These are phyloP conservation scores for Rhodotorula kratochvilovae DNA, from an alignment of 768 basidiomycete species.

Conservation along the genomic window DNA sequence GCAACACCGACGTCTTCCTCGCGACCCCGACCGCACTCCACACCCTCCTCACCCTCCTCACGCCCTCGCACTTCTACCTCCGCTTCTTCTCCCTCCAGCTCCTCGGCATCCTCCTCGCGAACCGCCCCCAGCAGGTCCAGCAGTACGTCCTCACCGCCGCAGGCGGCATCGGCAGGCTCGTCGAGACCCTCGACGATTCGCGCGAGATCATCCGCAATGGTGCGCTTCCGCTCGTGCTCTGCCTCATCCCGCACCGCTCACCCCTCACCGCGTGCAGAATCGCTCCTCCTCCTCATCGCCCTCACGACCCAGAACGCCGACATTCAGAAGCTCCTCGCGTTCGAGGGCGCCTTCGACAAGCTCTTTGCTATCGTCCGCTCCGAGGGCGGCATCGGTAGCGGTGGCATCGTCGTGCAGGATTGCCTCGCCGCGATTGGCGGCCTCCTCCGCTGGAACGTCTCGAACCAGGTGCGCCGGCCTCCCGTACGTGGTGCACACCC, in stretches of 20 bases:
- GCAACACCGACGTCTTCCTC: conserved; percentile 76
- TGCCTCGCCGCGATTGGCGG: conserved; percentile 79
- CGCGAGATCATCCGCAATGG: conserved; percentile 85
- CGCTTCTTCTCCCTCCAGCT: conserved; percentile 79
- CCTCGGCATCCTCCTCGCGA: conserved; percentile 71
- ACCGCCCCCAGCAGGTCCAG: conserved; percentile 75
- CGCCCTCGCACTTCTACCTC: conserved; percentile 72
- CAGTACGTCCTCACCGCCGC: conserved; percentile 82
- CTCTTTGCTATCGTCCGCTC: conserved; percentile 78
- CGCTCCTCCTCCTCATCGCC: conserved; percentile 71
- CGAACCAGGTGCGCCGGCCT: conserved; percentile 68
- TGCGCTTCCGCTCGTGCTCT: conserved; percentile 48
- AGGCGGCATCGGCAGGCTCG: conserved; percentile 61
- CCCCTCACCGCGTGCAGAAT: conserved; percentile 59
- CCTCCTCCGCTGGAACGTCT: conserved; percentile 84
- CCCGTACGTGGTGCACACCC: background rate
- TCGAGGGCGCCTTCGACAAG: conserved; percentile 94
- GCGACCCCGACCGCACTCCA: conserved; percentile 67
- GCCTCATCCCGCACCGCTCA: too few relatives aligned
- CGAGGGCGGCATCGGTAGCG: conserved; percentile 81
- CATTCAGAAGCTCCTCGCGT: conserved; percentile 93
- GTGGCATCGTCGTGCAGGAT: conserved; percentile 76
- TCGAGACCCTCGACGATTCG: conserved; percentile 73
- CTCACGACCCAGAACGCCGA: conserved; percentile 78
- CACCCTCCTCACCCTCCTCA: conserved; percentile 69